Conservation (phyloP, 257 asterid genomes). For the Capsicum baccatum region DNA sequence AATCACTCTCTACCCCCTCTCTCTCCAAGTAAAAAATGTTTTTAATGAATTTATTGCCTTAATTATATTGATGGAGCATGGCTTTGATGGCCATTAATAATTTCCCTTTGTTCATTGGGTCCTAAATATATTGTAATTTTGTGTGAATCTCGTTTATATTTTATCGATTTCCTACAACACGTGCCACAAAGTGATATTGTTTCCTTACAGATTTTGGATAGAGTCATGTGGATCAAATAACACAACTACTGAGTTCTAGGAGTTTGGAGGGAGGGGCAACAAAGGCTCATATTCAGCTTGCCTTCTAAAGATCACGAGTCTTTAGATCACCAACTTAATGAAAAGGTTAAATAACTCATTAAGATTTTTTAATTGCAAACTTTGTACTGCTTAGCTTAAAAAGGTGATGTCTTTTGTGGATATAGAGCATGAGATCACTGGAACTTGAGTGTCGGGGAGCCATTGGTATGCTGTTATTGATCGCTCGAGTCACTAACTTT, state of each 20-base stretch:
- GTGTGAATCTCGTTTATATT: slow-evolving; percentile 52
- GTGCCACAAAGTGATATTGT: slow-evolving; percentile 71
- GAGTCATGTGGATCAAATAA: slow-evolving; percentile 87
- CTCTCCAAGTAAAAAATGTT: not conserved
- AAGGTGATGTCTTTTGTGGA: slow-evolving; percentile 27
- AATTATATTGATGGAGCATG: slow-evolving; percentile 40
- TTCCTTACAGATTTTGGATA: slow-evolving; percentile 80
- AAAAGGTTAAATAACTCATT: slow-evolving; percentile 52
- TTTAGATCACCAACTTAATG: slow-evolving; percentile 56
- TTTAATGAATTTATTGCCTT: not conserved
- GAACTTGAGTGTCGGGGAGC: slow-evolving; percentile 83
- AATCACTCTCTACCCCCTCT: not conserved
- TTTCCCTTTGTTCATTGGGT: slow-evolving; percentile 50
- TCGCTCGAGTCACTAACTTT: slow-evolving; percentile 19
- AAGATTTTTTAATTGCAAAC: slow-evolving; percentile 25
- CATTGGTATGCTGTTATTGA: slow-evolving; percentile 60
- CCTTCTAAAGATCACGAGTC: slow-evolving; percentile 41
- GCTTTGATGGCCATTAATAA: slow-evolving; percentile 46
- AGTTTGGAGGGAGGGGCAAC: slow-evolving; percentile 51
- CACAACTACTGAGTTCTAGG: slow-evolving; percentile 66
- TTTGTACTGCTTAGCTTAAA: slow-evolving; percentile 35
- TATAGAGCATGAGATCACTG: slow-evolving; percentile 62
- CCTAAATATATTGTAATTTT: slow-evolving; percentile 50
- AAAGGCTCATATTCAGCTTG: slow-evolving; percentile 46
- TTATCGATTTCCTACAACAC: slow-evolving; percentile 58